phyloP scores from a whole-genome alignment of 306 rosid species.

The Vigna radiata region DNA sequence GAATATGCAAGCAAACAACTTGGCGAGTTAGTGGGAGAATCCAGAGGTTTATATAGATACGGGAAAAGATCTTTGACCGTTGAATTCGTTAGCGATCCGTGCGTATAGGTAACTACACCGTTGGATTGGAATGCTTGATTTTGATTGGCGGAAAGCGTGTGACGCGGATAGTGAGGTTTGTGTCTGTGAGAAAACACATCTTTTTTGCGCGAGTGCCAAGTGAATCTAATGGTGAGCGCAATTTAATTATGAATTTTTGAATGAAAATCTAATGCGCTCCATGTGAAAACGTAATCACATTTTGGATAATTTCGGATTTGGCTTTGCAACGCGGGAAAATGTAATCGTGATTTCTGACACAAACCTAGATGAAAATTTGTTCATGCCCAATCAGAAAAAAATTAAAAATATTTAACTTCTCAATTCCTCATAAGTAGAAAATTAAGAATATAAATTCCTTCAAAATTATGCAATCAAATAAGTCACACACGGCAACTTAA shows the following conservation, averaged over 20 bases:
- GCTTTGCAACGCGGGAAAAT: background rate
- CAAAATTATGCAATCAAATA: too few relatives aligned
- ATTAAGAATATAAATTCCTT: too few relatives aligned
- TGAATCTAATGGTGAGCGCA: background rate
- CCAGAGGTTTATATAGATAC: background rate
- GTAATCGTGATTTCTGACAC: too few relatives aligned
- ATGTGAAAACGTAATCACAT: background rate
- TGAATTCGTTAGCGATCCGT: slow-evolving; percentile 43
- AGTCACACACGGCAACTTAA: too few relatives aligned
- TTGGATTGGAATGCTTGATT: slow-evolving; percentile 39
- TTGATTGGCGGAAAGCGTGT: slow-evolving; percentile 41
- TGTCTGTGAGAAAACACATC: slow-evolving; percentile 28
- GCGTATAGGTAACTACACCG: slow-evolving; percentile 28
- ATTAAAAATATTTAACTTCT: too few relatives aligned
- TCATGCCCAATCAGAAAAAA: too few relatives aligned
- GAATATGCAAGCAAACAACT: background rate
- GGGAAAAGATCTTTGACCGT: background rate
- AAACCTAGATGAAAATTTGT: too few relatives aligned
- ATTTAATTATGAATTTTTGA: background rate
- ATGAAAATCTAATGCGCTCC: background rate
- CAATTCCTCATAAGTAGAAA: too few relatives aligned
- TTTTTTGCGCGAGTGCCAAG: background rate
- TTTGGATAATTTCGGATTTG: background rate
- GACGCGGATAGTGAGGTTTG: slow-evolving; percentile 18
- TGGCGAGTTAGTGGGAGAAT: background rate